phyloP scores from a whole-genome alignment of 2,329 filamentous ascomycete species.

The Botrytis byssoidea region DNA sequence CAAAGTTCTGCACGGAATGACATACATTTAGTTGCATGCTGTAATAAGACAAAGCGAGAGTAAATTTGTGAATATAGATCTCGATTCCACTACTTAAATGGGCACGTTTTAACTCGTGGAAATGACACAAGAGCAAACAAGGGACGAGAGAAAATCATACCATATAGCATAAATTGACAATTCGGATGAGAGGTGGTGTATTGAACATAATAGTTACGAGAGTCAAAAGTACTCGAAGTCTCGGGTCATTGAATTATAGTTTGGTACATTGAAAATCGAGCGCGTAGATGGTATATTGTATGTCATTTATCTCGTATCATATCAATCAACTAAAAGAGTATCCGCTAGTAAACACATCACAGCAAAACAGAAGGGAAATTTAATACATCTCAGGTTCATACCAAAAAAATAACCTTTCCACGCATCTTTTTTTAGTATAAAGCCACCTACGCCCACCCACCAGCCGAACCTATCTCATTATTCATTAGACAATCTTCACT shows the following conservation, averaged over 20 bases:
- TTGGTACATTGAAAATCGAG: neutral
- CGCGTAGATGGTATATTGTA: neutral
- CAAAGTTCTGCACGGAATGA: neutral
- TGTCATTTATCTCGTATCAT: slow-evolving; percentile 9
- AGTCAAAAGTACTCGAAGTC: neutral
- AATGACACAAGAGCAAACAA: neutral
- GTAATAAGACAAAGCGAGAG: neutral
- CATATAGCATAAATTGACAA: neutral
- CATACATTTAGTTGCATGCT: neutral
- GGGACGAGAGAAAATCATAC: neutral
- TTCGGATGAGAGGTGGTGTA: neutral
- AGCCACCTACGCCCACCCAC: neutral
- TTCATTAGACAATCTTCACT: slow-evolving; percentile 6
- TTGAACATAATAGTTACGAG: neutral
- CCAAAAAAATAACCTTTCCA: neutral
- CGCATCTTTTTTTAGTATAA: neutral
- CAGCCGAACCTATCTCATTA: neutral
- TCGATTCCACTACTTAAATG: neutral
- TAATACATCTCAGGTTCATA: neutral
- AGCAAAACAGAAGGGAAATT: neutral
- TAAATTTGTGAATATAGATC: too few relatives aligned
- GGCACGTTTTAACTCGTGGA: neutral
- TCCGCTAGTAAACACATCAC: slow-evolving; percentile 8
- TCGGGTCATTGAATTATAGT: neutral
- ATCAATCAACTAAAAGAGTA: neutral